Evolutionary conservation across 2,329 filamentous ascomycete species (phyloP).

Genomic region (Xylaria digitata): DNA sequence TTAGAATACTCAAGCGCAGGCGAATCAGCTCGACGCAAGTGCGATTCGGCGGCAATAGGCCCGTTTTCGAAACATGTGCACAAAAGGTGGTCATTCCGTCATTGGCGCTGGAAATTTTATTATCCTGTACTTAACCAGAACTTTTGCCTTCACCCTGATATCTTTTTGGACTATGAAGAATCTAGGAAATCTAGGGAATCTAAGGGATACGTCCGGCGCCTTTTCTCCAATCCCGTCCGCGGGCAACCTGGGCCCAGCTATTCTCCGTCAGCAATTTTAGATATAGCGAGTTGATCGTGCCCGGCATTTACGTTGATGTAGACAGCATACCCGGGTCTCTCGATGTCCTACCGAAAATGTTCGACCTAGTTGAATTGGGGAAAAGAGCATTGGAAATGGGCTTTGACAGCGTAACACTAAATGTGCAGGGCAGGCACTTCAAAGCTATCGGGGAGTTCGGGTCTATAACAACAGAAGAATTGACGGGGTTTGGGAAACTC

Average conservation of each 20-base stretch:
- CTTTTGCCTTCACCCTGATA: no score
- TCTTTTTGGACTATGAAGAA: no score
- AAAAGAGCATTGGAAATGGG: not conserved
- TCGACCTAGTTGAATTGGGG: not conserved
- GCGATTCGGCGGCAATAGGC: not conserved
- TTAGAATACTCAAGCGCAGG: slow-evolving; percentile 11
- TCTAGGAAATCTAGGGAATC: no score
- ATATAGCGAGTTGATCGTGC: no score
- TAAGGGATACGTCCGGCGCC: no score
- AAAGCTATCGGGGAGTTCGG: not conserved
- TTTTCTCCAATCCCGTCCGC: not conserved
- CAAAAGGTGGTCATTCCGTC: slow-evolving; percentile 7
- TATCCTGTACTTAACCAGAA: not conserved
- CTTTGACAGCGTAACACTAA: not conserved
- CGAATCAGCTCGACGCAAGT: slow-evolving; percentile 13
- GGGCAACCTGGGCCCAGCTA: slow-evolving; percentile 12
- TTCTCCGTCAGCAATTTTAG: not conserved
- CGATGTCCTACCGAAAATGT: not conserved
- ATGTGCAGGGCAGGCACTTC: not conserved
- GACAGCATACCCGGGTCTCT: slow-evolving; percentile 16
- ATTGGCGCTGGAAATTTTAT: slow-evolving; percentile 14
- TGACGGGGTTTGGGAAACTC: slow-evolving; percentile 5
- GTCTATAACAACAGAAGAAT: slow-evolving; percentile 5
- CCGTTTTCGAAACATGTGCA: not conserved
- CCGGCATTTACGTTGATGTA: not conserved